Base-by-base conservation (phyloP, 2,329 filamentous ascomycete species). In the Colletotrichum ledebouriae region DNA sequence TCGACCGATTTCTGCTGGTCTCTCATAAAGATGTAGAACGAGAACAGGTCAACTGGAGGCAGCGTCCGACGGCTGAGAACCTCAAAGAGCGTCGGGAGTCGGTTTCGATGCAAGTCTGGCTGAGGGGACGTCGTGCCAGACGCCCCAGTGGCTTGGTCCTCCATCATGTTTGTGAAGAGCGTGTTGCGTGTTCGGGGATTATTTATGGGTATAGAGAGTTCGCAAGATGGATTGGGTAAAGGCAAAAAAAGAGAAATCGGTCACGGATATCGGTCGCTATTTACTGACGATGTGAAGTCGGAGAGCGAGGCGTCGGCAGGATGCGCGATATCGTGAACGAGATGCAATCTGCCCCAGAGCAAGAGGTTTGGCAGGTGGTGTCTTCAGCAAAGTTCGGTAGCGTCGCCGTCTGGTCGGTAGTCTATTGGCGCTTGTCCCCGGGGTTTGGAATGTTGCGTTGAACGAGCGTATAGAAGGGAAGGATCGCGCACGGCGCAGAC, bases 11-110 rank as follows among this genome's bases (percentile, higher is more conserved):
- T 90, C 80, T 99, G 96, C 81, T 98, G 94, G 79, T 99, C 97
- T 75, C 96, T 90, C 96, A 99, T 99, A 82, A 97, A 99, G 75
- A 99, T 99, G 82, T 99, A 99, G 84, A 99, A 99, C 2, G 94
- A 98, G 80, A 97, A 99, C 11, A 99, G 86, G 77, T 99, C 97
- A 66, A 99, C 95, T 0, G 96, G 96, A 56, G 97, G 93, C 20
- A 97, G 86, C n/a, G 96, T 99, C 72, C 94, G 90, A 73, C 97
- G 90, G 78, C 94, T 97, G 70, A 99, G 84, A 63, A 99, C 96
- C 81, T 99, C 97, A 78, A 97, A 98, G 59, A 99, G 88, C 1
- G 94, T 98, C 53, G 96, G 96, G 67, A 99, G 88, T 72, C 96
- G 89, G 78, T 97, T 97, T 75, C 96, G 90, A 72, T 82, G 81